Conservation (phyloP, 2,329 filamentous ascomycete genomes). For the Aschersonia sp. region DNA sequence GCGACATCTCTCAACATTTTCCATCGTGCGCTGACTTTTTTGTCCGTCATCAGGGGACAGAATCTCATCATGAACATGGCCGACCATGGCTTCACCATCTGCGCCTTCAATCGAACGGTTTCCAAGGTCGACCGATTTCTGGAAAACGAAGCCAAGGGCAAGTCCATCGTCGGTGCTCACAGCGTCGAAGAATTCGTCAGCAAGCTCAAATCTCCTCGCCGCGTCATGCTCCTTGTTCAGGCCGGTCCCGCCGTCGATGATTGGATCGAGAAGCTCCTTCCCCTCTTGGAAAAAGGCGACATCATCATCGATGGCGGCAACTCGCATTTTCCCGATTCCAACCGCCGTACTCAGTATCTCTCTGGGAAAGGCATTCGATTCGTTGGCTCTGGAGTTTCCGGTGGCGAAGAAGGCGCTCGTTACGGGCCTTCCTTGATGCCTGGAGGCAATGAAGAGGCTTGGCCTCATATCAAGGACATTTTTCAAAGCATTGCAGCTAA, state of each 20-base stretch:
- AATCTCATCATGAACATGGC: conserved; percentile 85
- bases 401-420: conserved; percentile 97
- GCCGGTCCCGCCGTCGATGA: conserved; percentile 95
- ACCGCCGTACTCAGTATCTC: conserved; percentile 90
- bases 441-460: conserved; percentile 94
- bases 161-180: conserved; percentile 88
- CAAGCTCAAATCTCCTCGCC: conserved; percentile 95
- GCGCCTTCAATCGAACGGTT: conserved; percentile 97
- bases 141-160: conserved; percentile 84
- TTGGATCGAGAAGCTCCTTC: conserved; percentile 93
- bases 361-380: conserved; percentile 79
- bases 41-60: conserved; percentile 41
- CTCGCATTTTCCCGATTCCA: conserved; percentile 98
- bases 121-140: conserved; percentile 95
- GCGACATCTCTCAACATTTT: not conserved
- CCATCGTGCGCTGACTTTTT: not conserved
- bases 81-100: conserved; percentile 88
- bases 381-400: conserved; percentile 93
- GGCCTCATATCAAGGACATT: conserved; percentile 97
- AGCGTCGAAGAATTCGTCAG: conserved; percentile 84
- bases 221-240: conserved; percentile 98
- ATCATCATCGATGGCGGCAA: conserved; percentile 99
- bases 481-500: conserved; percentile 97
- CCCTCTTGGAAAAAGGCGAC: conserved; percentile 69
- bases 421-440: conserved; percentile 98